Evolutionary conservation across 352 stramenopile species (phyloP), one percentile per base, ranked within the genome.

Genomic region (Phytophthora idaei): DNA sequence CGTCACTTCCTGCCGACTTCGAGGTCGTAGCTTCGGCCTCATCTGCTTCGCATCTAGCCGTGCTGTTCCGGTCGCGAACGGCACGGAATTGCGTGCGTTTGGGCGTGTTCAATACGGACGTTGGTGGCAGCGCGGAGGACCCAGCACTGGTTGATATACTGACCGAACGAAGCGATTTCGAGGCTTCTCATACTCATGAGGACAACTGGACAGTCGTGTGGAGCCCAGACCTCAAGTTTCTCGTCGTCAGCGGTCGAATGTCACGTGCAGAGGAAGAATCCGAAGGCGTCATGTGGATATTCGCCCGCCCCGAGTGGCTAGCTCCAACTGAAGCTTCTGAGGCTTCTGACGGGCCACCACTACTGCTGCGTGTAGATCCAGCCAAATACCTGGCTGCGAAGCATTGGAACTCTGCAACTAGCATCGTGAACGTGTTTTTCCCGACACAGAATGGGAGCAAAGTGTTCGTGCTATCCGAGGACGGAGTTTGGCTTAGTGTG

Each of bases 181-280:
- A 28, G n/a, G 15, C 7, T 15, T 14, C 4, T 4, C 0, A 41
- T 8, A 8, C 2, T 10, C 4, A 39, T 2, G 28, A 64, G 17
- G 21, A 34, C 17, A 50, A 42, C 5, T 87, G 77, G 78, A 56
- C 58, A 34, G 56, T 89, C 0, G 58, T 44, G n/a, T 89, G 80
- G 85, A 93, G 81, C 67, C 64, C 76, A 14, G 78, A 92, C 56
- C 71, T 64, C 6, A 67, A 75, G 8, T 77, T 86, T 57, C 60
- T 93, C 28, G 63, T 89, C 36, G 46, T 92, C 11, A 64, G 65
- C 15, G 83, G 83, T 10, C 55, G 57, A 21, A 28, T 78, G 15
- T n/a, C 45, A 25, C 41, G 11, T 39, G 57, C 59, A 9, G 57
- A 76, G 25, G 69, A 51, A 27, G 17, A 56, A 59, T 49, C 17